Base-by-base conservation (phyloP, 306 rosid genomes). In the Potentilla sterilis region DNA sequence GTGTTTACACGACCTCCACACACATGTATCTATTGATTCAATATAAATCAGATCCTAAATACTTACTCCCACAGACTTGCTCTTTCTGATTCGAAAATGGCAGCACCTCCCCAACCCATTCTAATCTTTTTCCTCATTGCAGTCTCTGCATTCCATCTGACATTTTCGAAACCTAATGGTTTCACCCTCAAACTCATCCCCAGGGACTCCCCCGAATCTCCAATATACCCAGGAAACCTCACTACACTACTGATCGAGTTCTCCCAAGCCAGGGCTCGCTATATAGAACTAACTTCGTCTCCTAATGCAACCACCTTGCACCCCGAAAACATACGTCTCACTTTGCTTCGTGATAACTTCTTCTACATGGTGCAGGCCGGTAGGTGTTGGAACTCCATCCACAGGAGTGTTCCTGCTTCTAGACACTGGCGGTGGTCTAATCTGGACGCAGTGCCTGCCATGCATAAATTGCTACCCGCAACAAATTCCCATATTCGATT, bases 371-470 rank as follows among this genome's bases (percentile, higher is more conserved):
- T 61, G 7, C 51, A 55, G 16, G 7, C 51, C 44, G 16, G 14
- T 35, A 6, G 34, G 1, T 8, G 14, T 80, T 21, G 77, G 80
- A 54, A 69, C 44, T 35, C 62, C 80, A 12, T 1, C 2, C 6
- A 34, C 3, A 1, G 0, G 7, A 7, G 58, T 34, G 24, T 70
- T 21, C 70, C 4, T 69, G 6, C 54, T 70, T 58, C 15, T 75
- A 43, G 83, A 81, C 58, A 75, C 73, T 0, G 69, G 80, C 2
- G 42, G 80, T 19, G 58, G 73, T 69, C 73, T 70, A 10, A 55
- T 54, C 18, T 81, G 77, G 84, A 75, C 63, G n/a, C 84, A 81
- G 18, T 81, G 84, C 46, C 4, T 21, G 11, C 80, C 80, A 8
- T 75, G 77, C 40, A 10, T 37, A 41, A 47, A 65, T 2, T 81